phyloP scores from a whole-genome alignment of 1,284 basidiomycete species.

The Ustilago hordei region DNA sequence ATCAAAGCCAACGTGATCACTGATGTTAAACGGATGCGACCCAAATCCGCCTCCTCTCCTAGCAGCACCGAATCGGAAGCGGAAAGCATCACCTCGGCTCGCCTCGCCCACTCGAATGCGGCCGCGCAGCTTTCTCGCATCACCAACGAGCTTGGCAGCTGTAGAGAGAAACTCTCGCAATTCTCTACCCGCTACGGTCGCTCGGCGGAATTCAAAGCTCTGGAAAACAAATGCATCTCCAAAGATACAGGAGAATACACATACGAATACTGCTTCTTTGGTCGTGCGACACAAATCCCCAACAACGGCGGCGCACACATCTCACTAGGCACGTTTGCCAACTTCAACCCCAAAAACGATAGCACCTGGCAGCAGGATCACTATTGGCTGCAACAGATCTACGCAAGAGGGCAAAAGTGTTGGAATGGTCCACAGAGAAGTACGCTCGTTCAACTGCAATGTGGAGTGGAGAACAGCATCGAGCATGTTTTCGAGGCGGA shows the following conservation, averaged over 20 bases:
- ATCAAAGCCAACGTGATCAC: conserved; percentile 77
- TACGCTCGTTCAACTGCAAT: conserved; percentile 82
- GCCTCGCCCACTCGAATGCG: conserved; percentile 73
- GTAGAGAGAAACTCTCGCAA: conserved; percentile 73
- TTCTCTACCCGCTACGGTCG: conserved; percentile 79
- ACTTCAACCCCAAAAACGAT: conserved; percentile 80
- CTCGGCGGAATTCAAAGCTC: conserved; percentile 94
- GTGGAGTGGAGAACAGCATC: conserved; percentile 88
- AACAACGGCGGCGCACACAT: conserved; percentile 83
- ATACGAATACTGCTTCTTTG: conserved; percentile 96
- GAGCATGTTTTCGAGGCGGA: conserved; percentile 84
- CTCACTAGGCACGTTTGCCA: conserved; percentile 76
- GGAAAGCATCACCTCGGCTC: conserved; percentile 69
- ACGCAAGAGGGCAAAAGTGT: conserved; percentile 82
- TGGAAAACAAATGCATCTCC: conserved; percentile 82
- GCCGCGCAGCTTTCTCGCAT: conserved; percentile 67
- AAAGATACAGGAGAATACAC: conserved; percentile 93
- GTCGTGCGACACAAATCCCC: conserved; percentile 86
- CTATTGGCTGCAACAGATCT: conserved; percentile 84
- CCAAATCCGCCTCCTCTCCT: conserved; percentile 13
- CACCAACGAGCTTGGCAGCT: conserved; percentile 73
- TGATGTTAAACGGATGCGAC: conserved; percentile 50
- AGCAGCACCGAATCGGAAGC: conserved; percentile 17
- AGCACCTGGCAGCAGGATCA: conserved; percentile 74
- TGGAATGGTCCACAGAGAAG: conserved; percentile 96